phyloP scores from a whole-genome alignment of 2,329 filamentous ascomycete species.

The Sporothrix euskadiensis region DNA sequence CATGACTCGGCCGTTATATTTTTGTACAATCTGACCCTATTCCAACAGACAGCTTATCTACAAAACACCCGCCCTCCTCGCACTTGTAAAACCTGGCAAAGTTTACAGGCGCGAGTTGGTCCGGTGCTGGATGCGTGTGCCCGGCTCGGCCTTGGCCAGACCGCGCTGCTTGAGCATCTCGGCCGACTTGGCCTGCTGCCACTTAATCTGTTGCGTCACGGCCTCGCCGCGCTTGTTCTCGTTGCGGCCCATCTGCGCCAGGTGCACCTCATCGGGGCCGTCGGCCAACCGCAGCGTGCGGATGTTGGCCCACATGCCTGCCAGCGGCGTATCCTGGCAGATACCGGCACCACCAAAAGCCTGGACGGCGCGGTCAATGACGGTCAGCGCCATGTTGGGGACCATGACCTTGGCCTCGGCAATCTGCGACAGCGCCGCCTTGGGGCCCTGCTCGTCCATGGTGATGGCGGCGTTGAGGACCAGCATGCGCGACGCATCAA shows the following conservation, averaged over 20 bases:
- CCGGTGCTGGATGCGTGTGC: slow-evolving; percentile 49
- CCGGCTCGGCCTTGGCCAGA: slow-evolving; percentile 50
- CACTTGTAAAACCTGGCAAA: background rate
- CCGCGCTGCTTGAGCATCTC: slow-evolving; percentile 64
- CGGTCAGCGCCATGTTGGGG: slow-evolving; percentile 75
- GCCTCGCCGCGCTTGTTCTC: slow-evolving; percentile 71
- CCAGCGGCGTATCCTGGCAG: slow-evolving; percentile 90
- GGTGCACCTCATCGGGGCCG: slow-evolving; percentile 93
- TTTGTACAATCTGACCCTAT: slow-evolving; percentile 18
- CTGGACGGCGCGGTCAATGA: slow-evolving; percentile 94
- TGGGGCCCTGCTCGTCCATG: slow-evolving; percentile 87
- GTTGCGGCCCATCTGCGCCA: slow-evolving; percentile 76
- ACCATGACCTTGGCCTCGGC: slow-evolving; percentile 93
- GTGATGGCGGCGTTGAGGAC: slow-evolving; percentile 94
- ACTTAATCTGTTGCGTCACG: slow-evolving; percentile 61
- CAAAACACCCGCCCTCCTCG: background rate
- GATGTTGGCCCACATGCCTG: slow-evolving; percentile 76
- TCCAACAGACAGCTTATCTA: background rate
- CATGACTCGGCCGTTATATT: background rate
- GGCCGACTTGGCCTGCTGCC: slow-evolving; percentile 65
- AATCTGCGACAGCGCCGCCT: slow-evolving; percentile 88
- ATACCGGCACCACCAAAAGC: slow-evolving; percentile 88
- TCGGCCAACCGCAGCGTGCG: slow-evolving; percentile 85
- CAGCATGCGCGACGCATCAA: slow-evolving; percentile 84
- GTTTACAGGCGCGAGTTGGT: slow-evolving; percentile 47